These are phyloP conservation scores for Neurospora sp. DNA, from an alignment of 495 filamentous ascomycete genomes.

Conservation along the genomic window DNA sequence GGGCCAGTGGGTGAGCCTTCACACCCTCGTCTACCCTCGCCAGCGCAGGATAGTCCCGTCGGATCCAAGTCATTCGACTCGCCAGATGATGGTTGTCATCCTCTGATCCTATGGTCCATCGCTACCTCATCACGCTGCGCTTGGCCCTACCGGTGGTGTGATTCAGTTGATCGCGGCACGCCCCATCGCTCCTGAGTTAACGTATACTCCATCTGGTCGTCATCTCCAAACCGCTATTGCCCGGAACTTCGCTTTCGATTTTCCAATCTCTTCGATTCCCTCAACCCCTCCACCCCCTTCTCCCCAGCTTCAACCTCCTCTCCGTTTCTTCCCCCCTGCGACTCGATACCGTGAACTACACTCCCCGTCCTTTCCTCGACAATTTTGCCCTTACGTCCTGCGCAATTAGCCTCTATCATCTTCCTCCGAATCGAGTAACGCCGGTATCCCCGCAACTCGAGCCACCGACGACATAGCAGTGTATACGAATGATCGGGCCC, in stretches of 20 bases:
- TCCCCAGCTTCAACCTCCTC: background rate
- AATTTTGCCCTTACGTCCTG: background rate
- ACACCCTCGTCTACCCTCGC: background rate
- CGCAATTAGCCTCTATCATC: background rate
- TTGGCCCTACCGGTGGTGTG: background rate
- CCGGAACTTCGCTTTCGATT: background rate
- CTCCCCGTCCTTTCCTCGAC: background rate
- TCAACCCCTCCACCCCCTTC: background rate
- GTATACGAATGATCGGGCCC: constrained; percentile 1
- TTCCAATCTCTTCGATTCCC: background rate
- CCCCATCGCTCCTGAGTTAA: background rate
- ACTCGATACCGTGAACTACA: background rate
- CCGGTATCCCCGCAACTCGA: background rate
- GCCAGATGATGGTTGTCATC: background rate
- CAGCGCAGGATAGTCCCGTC: background rate
- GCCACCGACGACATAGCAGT: background rate
- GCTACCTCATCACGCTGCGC: background rate
- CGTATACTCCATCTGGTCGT: background rate
- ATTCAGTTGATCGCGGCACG: background rate
- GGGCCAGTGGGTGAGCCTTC: background rate
- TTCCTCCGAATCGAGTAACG: background rate
- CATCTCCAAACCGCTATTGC: background rate
- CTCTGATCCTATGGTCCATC: background rate
- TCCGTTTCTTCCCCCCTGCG: background rate
- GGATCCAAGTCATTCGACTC: background rate